Evolutionary conservation across 257 asterid species (phyloP).

Genomic region (Rehmannia glutinosa): DNA sequence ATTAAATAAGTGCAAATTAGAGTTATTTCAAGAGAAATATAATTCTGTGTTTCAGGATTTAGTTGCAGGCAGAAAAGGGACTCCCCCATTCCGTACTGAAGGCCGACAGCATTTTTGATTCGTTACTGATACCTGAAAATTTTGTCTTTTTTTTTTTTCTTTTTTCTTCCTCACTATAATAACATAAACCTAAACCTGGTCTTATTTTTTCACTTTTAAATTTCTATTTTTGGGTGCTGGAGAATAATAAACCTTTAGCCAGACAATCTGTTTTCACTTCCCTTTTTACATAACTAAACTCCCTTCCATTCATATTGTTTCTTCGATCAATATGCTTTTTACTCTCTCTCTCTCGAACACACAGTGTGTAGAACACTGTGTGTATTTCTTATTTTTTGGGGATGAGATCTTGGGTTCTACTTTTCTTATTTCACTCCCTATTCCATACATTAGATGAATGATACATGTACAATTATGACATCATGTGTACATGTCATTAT

Average conservation of each 20-base stretch:
- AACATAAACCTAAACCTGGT: background rate
- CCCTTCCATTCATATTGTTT: background rate
- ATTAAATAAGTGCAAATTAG: too few species aligned
- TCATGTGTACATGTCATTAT: too few species aligned
- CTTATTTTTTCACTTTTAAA: background rate
- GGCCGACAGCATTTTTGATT: slow-evolving; percentile 27
- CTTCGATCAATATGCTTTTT: background rate
- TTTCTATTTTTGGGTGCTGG: slow-evolving; percentile 11
- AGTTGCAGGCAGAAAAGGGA: too few species aligned
- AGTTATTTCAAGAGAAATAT: too few species aligned
- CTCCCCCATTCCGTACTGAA: background rate
- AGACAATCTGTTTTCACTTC: background rate
- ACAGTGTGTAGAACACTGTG: background rate
- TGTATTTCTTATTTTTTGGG: background rate
- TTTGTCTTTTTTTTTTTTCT: background rate
- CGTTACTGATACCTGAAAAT: too few species aligned
- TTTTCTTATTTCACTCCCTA: too few species aligned
- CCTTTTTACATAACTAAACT: background rate
- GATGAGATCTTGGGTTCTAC: too few species aligned
- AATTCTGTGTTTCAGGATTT: too few species aligned
- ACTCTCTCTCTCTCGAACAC: background rate
- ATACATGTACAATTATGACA: too few species aligned
- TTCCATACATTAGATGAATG: too few species aligned
- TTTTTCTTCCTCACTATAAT: too few species aligned
- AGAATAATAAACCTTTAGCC: background rate